phyloP scores from a whole-genome alignment of 2,329 filamentous ascomycete species.

The Neonectria punicea region DNA sequence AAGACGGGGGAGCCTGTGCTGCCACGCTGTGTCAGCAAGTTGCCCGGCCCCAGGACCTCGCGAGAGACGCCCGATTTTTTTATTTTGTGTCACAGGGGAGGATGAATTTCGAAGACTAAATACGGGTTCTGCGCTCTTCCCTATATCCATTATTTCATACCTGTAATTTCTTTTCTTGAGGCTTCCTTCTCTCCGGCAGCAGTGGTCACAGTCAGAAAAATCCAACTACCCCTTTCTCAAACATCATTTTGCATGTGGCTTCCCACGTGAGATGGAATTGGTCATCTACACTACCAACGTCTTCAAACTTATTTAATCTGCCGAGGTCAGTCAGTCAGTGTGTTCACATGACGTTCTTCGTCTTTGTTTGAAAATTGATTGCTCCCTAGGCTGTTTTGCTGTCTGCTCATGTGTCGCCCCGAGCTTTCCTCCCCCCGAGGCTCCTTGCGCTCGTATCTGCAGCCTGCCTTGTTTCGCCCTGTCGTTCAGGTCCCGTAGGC shows the following conservation, averaged over 20 bases:
- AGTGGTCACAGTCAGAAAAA: slow-evolving; percentile 43
- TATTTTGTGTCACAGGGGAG: slow-evolving; percentile 39
- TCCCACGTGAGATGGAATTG: neutral
- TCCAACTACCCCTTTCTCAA: slow-evolving; percentile 38
- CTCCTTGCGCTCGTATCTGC: neutral
- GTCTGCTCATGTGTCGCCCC: neutral
- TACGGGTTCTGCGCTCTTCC: slow-evolving; percentile 41
- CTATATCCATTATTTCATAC: slow-evolving; percentile 45
- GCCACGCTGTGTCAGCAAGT: slow-evolving; percentile 32
- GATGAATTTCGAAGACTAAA: slow-evolving; percentile 43
- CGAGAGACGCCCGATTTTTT: slow-evolving; percentile 40
- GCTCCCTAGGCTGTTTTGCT: slow-evolving; percentile 9
- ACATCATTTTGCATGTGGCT: neutral
- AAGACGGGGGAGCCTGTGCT: slow-evolving; percentile 28
- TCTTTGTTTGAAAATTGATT: slow-evolving; percentile 21
- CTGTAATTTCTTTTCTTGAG: slow-evolving; percentile 44
- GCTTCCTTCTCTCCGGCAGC: slow-evolving; percentile 43
- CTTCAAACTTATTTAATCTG: neutral
- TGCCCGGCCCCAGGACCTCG: slow-evolving; percentile 35
- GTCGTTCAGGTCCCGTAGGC: neutral
- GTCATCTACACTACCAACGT: neutral
- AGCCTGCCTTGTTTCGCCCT: slow-evolving; percentile 5
- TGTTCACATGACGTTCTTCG: neutral
- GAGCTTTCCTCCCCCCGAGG: neutral
- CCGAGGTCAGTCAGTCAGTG: neutral